A percentile compares a stretch with the other conserved stretches of the same genome.
Evolutionary conservation across 2,329 filamentous ascomycete species (phyloP).

Genomic region (Monascus ruber): DNA sequence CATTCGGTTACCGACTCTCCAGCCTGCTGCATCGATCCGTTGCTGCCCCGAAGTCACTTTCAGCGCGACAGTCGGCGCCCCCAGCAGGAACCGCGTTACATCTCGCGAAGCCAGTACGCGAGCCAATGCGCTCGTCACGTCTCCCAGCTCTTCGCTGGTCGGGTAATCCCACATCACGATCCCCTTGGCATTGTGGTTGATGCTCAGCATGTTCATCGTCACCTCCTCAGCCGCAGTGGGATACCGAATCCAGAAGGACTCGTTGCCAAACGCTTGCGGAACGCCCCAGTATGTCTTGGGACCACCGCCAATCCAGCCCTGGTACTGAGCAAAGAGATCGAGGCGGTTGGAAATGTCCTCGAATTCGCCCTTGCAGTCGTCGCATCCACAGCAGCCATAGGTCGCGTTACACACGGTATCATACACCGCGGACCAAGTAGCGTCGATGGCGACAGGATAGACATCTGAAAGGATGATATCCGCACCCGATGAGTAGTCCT

Average conservation of each 20-base stretch:
- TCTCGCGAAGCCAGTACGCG: constrained; percentile 23
- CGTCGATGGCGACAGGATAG: constrained; percentile 50
- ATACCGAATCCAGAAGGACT: constrained; percentile 37
- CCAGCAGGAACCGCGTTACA: constrained; percentile 29
- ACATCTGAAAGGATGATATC: constrained; percentile 51
- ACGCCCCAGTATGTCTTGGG: constrained; percentile 40
- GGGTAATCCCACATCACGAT: constrained; percentile 41
- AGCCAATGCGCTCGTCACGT: constrained; percentile 28
- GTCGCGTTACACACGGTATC: constrained; percentile 47
- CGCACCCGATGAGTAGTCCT: constrained; percentile 41
- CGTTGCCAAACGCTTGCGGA: constrained; percentile 39
- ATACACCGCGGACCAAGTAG: constrained; percentile 42
- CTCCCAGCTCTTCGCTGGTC: constrained; percentile 21
- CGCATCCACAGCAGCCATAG: constrained; percentile 53
- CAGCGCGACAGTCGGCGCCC: constrained; percentile 15
- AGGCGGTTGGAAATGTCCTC: constrained; percentile 41
- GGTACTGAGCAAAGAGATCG: constrained; percentile 31
- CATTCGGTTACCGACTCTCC: constrained; percentile 25
- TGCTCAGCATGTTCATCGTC: constrained; percentile 36
- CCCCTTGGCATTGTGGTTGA: constrained; percentile 42
- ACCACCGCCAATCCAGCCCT: constrained; percentile 17
- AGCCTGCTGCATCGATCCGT: constrained; percentile 31
- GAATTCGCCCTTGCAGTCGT: constrained; percentile 45
- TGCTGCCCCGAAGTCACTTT: constrained; percentile 8
- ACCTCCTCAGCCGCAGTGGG: constrained; percentile 36